These are phyloP conservation scores for Myxozyma monticola DNA, from an alignment of 805 yeast genomes.

Conservation along the genomic window DNA sequence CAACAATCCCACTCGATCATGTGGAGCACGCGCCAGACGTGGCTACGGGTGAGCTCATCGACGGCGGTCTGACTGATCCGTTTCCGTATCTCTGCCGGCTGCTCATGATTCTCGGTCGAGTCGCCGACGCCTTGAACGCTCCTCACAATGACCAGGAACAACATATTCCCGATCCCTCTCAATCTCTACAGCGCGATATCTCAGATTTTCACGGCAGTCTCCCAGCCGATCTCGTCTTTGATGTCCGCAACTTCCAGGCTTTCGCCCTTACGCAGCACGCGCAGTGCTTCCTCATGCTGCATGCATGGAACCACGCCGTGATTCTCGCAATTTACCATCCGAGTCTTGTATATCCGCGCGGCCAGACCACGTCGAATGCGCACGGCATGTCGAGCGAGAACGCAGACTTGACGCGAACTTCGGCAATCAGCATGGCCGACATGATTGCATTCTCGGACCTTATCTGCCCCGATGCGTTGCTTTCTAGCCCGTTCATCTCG, in stretches of 20 bases:
- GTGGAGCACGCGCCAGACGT: slow-evolving; percentile 30
- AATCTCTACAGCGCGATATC: slow-evolving; percentile 33
- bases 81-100: slow-evolving; percentile 35
- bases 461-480: slow-evolving; percentile 34
- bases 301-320: slow-evolving; percentile 36
- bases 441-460: slow-evolving; percentile 36
- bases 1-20: slow-evolving; percentile 31
- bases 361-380: too few relatives aligned
- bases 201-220: slow-evolving; percentile 33
- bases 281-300: slow-evolving; percentile 35
- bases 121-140: slow-evolving; percentile 33
- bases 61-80: slow-evolving; percentile 33
- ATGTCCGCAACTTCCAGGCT: slow-evolving; percentile 35
- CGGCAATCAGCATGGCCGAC: slow-evolving; percentile 37
- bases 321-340: slow-evolving; percentile 37
- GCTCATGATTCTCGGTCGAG: slow-evolving; percentile 33
- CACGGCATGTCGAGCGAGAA: too few relatives aligned
- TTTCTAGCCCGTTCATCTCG: slow-evolving; percentile 35
- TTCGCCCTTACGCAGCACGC: slow-evolving; percentile 31
- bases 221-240: slow-evolving; percentile 34
- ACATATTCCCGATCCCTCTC: not conserved
- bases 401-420: slow-evolving; percentile 34
- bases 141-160: slow-evolving; percentile 10
- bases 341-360: slow-evolving; percentile 34
- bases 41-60: slow-evolving; percentile 11